A percentile compares a stretch with the other conserved stretches of the same genome.
These are phyloP conservation scores for Beauveria rudraprayagi DNA, from an alignment of 2,329 filamentous ascomycete genomes.

Conservation along the genomic window DNA sequence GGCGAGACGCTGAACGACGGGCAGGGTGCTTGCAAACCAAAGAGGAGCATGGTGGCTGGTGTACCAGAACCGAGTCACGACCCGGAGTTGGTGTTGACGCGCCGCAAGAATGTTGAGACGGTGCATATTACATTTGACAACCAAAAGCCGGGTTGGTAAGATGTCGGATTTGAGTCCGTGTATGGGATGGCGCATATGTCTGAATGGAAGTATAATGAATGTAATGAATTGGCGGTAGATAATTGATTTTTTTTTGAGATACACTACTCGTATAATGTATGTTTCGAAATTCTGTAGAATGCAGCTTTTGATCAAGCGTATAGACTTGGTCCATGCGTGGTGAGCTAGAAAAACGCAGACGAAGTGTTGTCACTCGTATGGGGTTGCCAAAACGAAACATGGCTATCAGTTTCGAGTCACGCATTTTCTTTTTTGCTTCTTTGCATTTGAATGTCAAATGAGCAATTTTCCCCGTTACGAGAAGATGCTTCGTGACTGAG, in stretches of 20 bases:
- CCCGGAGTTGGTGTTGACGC: neutral
- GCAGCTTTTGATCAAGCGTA: too few relatives aligned
- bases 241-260: too few relatives aligned
- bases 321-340: too few relatives aligned
- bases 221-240: neutral
- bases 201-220: neutral
- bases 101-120: neutral
- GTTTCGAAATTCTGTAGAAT: too few relatives aligned
- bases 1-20: conserved; percentile 1
- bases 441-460: too few relatives aligned
- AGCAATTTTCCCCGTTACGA: too few relatives aligned
- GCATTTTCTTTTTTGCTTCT: too few relatives aligned
- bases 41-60: conserved; percentile 6
- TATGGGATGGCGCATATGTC: neutral
- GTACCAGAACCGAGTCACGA: neutral
- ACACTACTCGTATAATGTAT: too few relatives aligned
- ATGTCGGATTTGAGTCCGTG: neutral
- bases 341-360: too few relatives aligned
- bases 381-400: too few relatives aligned
- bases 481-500: neutral
- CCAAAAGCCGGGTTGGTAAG: conserved; percentile 6
- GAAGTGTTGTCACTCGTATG: too few relatives aligned
- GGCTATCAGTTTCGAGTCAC: too few relatives aligned
- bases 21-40: neutral
- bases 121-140: conserved; percentile 4